Base-by-base conservation (phyloP, 306 rosid genomes). In the Comarum palustre region DNA sequence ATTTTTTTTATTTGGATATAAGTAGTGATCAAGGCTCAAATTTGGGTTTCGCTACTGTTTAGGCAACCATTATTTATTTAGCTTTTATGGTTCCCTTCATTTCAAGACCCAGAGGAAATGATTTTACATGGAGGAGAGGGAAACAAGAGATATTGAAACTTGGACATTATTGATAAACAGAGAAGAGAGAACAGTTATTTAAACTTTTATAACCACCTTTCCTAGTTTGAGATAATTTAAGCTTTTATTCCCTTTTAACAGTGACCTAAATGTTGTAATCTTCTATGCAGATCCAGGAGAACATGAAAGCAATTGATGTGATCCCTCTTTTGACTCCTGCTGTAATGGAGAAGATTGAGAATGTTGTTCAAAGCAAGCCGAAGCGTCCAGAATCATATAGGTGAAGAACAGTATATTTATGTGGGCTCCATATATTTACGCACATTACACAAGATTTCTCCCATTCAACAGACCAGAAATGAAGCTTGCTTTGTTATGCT, bases 261-360 rank as follows among this genome's bases (percentile, higher is more conserved):
- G 46, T 67, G 36, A 55, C 19, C 32, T 41, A 51, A 36, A 22
- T 41, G 32, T 14, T 64, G 25, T 48, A 78, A 58, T 68, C 8
- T 7, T 54, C 68, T 11, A 13, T 73, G 51, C 80, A 94, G 99
- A 85, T 93, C 79, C 89, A 82, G 77, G 98, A 94, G 90, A 94
- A 94, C 88, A 91, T 94, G 99, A 94, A 94, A 80, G 97, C 99
- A 47, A 39, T 94, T 47, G 88, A 89, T 54, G 95, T 87, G 45
- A 89, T 94, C 72, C 95, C 96, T 19, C 64, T 89, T 31, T 78
- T 94, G 79, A 94, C 99, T 78, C 95, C 95, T 73, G 85, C 88
- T 63, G 95, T 94, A 77, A 81, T 94, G 99, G 99, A 94, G 78
- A 91, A 77, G 89, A 94, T 94, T 66, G 99, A 94, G 75, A 88